Evolutionary conservation across 768 basidiomycete species (phyloP), one percentile per base, ranked within the genome.

Genomic region (Fomitopsis serialis): DNA sequence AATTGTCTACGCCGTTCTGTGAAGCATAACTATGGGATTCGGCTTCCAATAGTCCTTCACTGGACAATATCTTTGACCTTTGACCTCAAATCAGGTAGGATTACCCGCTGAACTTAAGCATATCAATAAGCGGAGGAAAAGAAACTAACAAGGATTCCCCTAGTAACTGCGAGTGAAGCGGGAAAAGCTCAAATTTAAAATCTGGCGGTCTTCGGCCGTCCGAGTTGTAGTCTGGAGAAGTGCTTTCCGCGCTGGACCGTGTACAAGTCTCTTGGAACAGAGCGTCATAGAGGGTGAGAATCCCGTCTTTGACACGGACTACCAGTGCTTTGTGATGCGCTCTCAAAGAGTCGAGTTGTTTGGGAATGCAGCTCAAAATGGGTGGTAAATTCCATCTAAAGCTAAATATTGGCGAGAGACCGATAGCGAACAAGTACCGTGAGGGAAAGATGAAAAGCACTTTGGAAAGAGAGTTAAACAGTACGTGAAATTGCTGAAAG

Each of bases 111-210:
- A 85, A 86, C 81, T 86, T 86, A 85, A 86, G 85, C 84, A 85
- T 85, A 86, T 86, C 81, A 87, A 84, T 85, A 85, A 87, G 85
- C 79, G 80, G 84, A 86, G 85, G 85, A 86, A 86, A 87, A 87
- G 85, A 85, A 87, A 87, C 83, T 85, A 87, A 87, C 85, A 79
- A 84, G 84, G 85, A 85, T 86, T 87, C 81, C 85, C 82, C 78
- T 82, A 85, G 85, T 86, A 86, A 82, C 85, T 82, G 84, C 82
- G 80, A 86, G 85, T 84, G 85, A 85, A 87, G 80, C 73, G 80
- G 84, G 82, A 87, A 80, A 72, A 84, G 82, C 84, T 85, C 84
- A 85, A 85, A 83, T 84, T 85, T 84, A 74, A 77, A 85, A 85
- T 84, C 84, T 84, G 84, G 77, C 74, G 64, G 76, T 72, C 54